Evolutionary conservation across 164 flowering plant species (phyloP), one percentile per base, ranked within the genome.

Genomic region (Vitis cinerea): DNA sequence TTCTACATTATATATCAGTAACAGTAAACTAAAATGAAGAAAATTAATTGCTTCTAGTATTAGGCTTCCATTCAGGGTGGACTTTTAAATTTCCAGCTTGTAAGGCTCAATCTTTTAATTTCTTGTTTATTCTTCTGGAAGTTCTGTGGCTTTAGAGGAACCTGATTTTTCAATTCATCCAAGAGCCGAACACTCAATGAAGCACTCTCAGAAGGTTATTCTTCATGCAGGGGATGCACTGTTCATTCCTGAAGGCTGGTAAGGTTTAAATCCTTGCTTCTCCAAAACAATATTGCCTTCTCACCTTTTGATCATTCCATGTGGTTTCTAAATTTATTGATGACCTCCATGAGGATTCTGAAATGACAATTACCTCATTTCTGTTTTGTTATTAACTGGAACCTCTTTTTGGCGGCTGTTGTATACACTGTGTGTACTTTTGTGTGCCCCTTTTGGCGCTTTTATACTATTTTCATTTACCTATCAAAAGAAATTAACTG

Each of bases 241-340:
- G 71, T 91, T 91, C 81, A 90, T 95, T 72, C 98, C 99, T 65
- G 97, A 96, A 86, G 99, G 99, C 75, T 96, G 99, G 99, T 96
- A 86, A 81, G 79, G 12, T 73, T 64, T 70, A 10, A 37, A 23
- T 57, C 63, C 50, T 62, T 55, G 55, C 50, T 31, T 12, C 6
- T 67, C 10, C 17, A 50, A 55, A 49, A 52, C 11, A 27, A 0
- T 30, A 61, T 16, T 19, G 27, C 67, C 12, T 71, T 54, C 52
- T 5, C 7, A 37, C 7, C 44, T 37, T 37, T 37, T 37, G 44
- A 17, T 7, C 12, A 19, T 57, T 16, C 59, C 27, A 2, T 57
- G 59, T n/a, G 9, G 59, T 57, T 31, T 56, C 61, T 9, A 10
- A 67, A 17, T 15, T 13, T 58, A 11, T 16, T 15, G 27, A 47